phyloP scores from a whole-genome alignment of 2,329 filamentous ascomycete species.

The Cercospora nicotianae region DNA sequence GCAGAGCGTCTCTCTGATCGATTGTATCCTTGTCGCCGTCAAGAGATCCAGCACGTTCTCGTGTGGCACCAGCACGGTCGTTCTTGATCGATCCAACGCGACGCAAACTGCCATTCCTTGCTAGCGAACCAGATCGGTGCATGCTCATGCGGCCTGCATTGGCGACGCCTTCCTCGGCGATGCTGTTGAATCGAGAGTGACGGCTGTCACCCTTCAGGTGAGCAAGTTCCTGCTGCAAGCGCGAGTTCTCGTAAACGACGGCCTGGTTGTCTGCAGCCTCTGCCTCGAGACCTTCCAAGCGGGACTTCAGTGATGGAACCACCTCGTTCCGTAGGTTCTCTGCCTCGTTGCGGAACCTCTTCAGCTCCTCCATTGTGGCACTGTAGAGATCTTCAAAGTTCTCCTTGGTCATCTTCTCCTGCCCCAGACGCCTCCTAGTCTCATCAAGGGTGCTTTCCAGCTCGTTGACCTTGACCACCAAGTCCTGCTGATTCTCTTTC shows the following conservation, averaged over 20 bases:
- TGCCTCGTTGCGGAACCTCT: slow-evolving; percentile 79
- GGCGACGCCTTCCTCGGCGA: slow-evolving; percentile 58
- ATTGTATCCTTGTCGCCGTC: slow-evolving; percentile 79
- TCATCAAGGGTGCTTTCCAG: slow-evolving; percentile 80
- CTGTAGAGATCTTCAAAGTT: slow-evolving; percentile 91
- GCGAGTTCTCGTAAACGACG: slow-evolving; percentile 74
- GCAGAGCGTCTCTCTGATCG: slow-evolving; percentile 87
- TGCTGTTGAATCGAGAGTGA: slow-evolving; percentile 55
- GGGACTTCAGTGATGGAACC: slow-evolving; percentile 73
- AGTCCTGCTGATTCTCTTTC: slow-evolving; percentile 42
- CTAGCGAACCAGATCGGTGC: slow-evolving; percentile 58
- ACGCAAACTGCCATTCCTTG: slow-evolving; percentile 49
- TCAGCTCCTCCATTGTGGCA: slow-evolving; percentile 78
- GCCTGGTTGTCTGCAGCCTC: slow-evolving; percentile 72
- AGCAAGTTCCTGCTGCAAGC: slow-evolving; percentile 84
- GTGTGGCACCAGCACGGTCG: slow-evolving; percentile 42
- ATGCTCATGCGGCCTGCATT: slow-evolving; percentile 40
- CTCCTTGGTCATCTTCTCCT: slow-evolving; percentile 83
- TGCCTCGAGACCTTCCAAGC: slow-evolving; percentile 74
- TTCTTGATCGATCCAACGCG: slow-evolving; percentile 39
- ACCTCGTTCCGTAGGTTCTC: slow-evolving; percentile 90
- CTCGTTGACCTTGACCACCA: slow-evolving; percentile 61
- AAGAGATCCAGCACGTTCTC: slow-evolving; percentile 46
- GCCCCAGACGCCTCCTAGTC: slow-evolving; percentile 73
- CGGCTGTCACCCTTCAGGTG: slow-evolving; percentile 57